Percentiles rank a stretch among this genome's conserved stretches.
Evolutionary conservation across 2,329 filamentous ascomycete genomes (phyloP).

Genomic region (Cordyceps pruinosa): DNA sequence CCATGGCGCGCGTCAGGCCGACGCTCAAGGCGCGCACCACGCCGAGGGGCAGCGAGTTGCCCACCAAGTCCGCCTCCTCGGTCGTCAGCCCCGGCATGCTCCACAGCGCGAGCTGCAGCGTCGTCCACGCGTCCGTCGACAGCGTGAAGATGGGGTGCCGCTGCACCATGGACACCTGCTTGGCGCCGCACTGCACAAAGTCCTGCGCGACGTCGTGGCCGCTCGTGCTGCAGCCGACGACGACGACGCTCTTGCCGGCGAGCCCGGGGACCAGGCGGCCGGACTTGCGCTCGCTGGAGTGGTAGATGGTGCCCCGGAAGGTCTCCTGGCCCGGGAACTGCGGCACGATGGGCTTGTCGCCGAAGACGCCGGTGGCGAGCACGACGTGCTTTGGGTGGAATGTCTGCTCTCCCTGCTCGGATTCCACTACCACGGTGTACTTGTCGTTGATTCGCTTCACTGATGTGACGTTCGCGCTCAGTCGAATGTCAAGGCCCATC

Average conservation of each 20-base stretch:
- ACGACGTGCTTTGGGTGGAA: conserved; percentile 37
- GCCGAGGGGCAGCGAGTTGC: conserved; percentile 39
- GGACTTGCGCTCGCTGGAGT: conserved; percentile 34
- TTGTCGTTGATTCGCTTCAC: conserved; percentile 25
- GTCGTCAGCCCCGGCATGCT: conserved; percentile 33
- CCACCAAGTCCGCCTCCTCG: conserved; percentile 43
- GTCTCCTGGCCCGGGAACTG: conserved; percentile 30
- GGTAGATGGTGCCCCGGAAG: conserved; percentile 38
- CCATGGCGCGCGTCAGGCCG: conserved; percentile 31
- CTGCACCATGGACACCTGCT: conserved; percentile 45
- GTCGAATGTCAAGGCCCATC: conserved; percentile 1
- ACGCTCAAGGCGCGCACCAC: conserved; percentile 37
- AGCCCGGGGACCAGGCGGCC: conserved; percentile 17
- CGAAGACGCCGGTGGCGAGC: conserved; percentile 39
- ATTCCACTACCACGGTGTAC: conserved; percentile 23
- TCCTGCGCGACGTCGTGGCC: conserved; percentile 45
- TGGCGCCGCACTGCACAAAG: conserved; percentile 40
- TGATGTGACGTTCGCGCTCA: conserved; percentile 27
- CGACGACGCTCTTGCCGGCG: conserved; percentile 34
- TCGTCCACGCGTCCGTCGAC: conserved; percentile 32
- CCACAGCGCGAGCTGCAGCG: conserved; percentile 35
- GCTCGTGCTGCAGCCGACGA: conserved; percentile 43
- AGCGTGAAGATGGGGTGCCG: conserved; percentile 44
- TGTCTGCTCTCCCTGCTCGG: conserved; percentile 19
- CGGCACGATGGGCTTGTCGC: conserved; percentile 31